These are phyloP conservation scores for Pulveroboletus sp. DNA, from an alignment of 768 basidiomycete genomes.

Conservation along the genomic window DNA sequence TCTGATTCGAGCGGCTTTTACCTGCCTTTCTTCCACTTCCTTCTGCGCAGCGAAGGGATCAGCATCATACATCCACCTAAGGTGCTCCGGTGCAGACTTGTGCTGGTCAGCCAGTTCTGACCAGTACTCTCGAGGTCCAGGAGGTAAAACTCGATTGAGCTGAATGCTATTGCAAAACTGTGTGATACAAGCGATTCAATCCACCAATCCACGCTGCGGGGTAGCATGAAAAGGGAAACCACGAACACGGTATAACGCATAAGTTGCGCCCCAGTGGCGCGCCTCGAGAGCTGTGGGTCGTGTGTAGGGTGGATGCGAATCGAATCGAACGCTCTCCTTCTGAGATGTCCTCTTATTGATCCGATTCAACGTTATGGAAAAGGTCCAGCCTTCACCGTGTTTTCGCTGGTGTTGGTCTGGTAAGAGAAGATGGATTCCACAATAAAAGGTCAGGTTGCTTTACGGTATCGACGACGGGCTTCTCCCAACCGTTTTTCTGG, in stretches of 20 bases:
- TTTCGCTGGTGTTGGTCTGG: conserved; percentile 37
- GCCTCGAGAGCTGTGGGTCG: conserved; percentile 74
- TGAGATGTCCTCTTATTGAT: conserved; percentile 70
- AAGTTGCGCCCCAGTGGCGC: conserved; percentile 88
- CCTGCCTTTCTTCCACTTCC: conserved; percentile 65
- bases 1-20: conserved; percentile 48
- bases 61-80: conserved; percentile 82
- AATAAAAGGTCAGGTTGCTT: conserved; percentile 5
- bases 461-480: conserved; percentile 76
- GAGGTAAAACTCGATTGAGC: conserved; percentile 74
- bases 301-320: conserved; percentile 69
- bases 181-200: conserved; percentile 21
- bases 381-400: conserved; percentile 54
- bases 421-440: conserved; percentile 3
- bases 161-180: conserved; percentile 77
- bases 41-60: conserved; percentile 82
- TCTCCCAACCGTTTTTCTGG: conserved; percentile 89
- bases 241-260: conserved; percentile 84
- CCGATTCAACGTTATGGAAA: conserved; percentile 63
- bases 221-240: conserved; percentile 2
- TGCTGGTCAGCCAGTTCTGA: conserved; percentile 69
- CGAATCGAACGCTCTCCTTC: conserved; percentile 65
- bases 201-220: background rate
- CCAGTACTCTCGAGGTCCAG: conserved; percentile 89
- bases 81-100: conserved; percentile 61